Evolutionary conservation across 1,139 yeast species (phyloP), one percentile per base, ranked within the genome.

Genomic region (Taphrina flavorubra): DNA sequence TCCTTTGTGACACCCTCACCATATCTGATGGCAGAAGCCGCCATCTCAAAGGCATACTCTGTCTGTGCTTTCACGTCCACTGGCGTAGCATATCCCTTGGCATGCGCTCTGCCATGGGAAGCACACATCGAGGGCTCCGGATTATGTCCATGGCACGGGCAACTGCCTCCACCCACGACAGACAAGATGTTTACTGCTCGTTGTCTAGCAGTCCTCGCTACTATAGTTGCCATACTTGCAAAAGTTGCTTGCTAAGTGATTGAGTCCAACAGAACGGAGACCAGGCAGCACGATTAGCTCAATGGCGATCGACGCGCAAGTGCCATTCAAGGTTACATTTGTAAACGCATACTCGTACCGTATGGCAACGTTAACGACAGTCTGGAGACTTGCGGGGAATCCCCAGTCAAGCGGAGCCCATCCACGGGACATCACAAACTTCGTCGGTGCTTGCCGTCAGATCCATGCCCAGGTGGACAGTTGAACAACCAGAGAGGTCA

Each of bases 1-100:
- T 79, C 82, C 16, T 72, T 68, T 8, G 82, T 79, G 18, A 77
- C 80, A 2, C 82, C 82, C 13, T 78, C 76, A 16, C 82, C 82
- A 68, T 78, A 79, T 6, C 82, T 75, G 66, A 79, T 78, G 69
- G 79, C 79, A 65, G 79, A 76, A 2, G 81, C 79, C 2, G 81
- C 81, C 79, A 79, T 76, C 72, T 79, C 81, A 70, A 79, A 79
- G 7, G 82, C 82, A 59, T 68, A 61, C 47, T 53, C 68, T n/a
- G 46, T 58, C 34, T 63, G 20, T 14, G 61, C 71, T 18, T 63
- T 42, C 34, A 55, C 69, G 25, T 57, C 60, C 42, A 63, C 70
- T 3, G 68, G 70, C 5, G 67, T 49, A 16, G 69, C 65, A 36
- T 68, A 67, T 34, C 51, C 57, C 51, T 56, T 60, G 44, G 67